Conservation (phyloP, 192 early-diverging fungal species). For the Globomyces pollinis-pini region DNA sequence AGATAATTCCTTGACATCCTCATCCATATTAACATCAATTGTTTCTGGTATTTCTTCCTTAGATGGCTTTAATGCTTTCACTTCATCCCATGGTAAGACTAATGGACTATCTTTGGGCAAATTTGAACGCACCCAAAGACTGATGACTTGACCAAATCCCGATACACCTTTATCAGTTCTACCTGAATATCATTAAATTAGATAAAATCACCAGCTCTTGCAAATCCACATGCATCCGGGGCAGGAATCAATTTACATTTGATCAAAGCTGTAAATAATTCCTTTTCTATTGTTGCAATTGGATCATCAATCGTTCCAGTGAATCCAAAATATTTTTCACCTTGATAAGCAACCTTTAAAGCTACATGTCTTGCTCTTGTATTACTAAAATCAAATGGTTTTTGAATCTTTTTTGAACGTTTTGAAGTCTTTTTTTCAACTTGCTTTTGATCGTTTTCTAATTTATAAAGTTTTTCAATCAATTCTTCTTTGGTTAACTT, state of each 20-base stretch:
- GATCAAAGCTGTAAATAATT: conserved; percentile 74
- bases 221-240: conserved; percentile 61
- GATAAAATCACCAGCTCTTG: too few relatives aligned
- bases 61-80: conserved; percentile 4
- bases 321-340: conserved; percentile 76
- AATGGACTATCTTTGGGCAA: conserved; percentile 11
- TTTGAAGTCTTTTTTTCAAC: background rate
- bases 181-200: conserved; percentile 2
- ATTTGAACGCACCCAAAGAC: conserved; percentile 58
- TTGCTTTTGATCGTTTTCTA: background rate
- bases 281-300: conserved; percentile 60
- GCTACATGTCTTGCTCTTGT: conserved; percentile 67
- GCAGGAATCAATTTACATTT: conserved; percentile 68
- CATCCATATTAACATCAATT: conserved; percentile 1
- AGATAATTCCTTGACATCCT: conserved; percentile 51
- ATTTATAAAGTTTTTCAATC: background rate
- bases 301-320: conserved; percentile 28
- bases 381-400: conserved; percentile 61
- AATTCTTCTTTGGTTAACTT: background rate
- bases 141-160: conserved; percentile 82
- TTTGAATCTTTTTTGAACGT: background rate
- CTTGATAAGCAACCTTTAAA: conserved; percentile 76
- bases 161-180: conserved; percentile 79
- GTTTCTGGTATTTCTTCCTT: too few relatives aligned
- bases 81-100: conserved; percentile 23